Base-by-base conservation (phyloP, 2,329 filamentous ascomycete genomes). In the Teratosphaeria epicoccoides region DNA sequence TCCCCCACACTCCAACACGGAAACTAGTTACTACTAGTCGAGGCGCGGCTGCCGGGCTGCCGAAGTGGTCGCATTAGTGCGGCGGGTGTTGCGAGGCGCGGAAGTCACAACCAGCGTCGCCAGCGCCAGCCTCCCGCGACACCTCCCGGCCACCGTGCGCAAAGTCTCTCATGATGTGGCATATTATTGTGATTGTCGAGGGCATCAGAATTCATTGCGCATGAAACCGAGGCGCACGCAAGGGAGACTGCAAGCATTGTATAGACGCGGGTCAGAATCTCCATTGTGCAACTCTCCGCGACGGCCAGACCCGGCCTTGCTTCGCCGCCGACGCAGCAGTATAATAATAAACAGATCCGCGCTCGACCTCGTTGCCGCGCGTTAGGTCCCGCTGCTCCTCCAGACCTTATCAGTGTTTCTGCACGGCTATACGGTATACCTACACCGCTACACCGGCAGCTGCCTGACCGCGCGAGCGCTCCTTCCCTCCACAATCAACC, bases 31-130 rank as follows among this genome's bases (percentile, higher is more conserved):
- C n/a, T n/a, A n/a, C n/a, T n/a, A n/a, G n/a, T n/a, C n/a, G n/a
- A n/a, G n/a, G n/a, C n/a, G n/a, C n/a, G n/a, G n/a, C n/a, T n/a
- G n/a, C n/a, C 26, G 26, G 29, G 12, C 29, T 6, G 20, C 45
- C 45, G 45, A 47, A 47, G 45, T 47, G 45, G 22, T 25, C 28
- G 45, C 45, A 47, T 22, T 23, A 45, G 43, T 20, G 43, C 29
- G 29, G 29, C 29, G 10, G 43, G 14, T 45, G 43, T 23, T 45
- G 43, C 17, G n/a, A 22, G 43, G 43, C 22, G 12, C 11, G 22
- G 22, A 24, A 10, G 43, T 2, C 24, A 22, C 43, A 14, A 14
- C 29, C 33, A n/a, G 33, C 33, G 11, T 37, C 14, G 17, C 29
- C 33, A 40, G 33, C 14, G 17, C 29, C 33, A 40, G 33, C 33